Percentiles rank a stretch among this genome's conserved stretches.
These are phyloP conservation scores for Talaromyces thailandensis DNA, from an alignment of 495 filamentous ascomycete genomes.

Conservation along the genomic window DNA sequence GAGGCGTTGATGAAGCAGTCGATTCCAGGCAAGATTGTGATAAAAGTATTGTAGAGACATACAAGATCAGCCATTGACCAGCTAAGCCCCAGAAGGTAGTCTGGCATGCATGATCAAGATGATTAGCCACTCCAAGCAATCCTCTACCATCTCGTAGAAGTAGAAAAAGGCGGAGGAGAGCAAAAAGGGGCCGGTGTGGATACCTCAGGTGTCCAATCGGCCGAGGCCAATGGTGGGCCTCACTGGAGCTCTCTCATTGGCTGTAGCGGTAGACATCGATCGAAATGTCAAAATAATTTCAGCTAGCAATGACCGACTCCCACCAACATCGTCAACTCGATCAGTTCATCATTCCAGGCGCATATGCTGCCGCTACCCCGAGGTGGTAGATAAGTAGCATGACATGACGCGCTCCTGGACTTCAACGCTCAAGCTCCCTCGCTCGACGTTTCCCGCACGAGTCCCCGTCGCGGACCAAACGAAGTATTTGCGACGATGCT, in stretches of 20 bases:
- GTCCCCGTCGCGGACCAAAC: constrained; percentile 39
- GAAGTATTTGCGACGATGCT: constrained; percentile 66
- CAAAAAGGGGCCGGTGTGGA: no score
- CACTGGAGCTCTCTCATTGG: background rate
- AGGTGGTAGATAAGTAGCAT: constrained; percentile 2
- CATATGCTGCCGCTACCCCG: background rate
- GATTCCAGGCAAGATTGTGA: background rate
- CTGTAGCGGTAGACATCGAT: background rate
- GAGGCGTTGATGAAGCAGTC: background rate
- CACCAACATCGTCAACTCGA: background rate
- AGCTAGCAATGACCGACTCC: background rate
- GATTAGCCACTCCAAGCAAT: no score
- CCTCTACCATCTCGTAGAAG: no score
- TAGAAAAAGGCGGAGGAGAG: no score
- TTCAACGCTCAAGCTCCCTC: constrained; percentile 51
- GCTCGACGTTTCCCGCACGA: constrained; percentile 49
- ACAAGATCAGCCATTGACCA: no score
- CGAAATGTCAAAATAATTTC: background rate
- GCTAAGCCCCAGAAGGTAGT: no score
- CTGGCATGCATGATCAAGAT: no score
- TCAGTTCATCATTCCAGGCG: background rate
- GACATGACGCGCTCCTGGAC: constrained; percentile 42
- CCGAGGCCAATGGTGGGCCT: background rate
- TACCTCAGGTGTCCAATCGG: background rate
- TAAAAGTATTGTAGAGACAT: background rate